Conservation (phyloP, 176 grass and related monocot genomes). For the Oropetium thomaeum region DNA sequence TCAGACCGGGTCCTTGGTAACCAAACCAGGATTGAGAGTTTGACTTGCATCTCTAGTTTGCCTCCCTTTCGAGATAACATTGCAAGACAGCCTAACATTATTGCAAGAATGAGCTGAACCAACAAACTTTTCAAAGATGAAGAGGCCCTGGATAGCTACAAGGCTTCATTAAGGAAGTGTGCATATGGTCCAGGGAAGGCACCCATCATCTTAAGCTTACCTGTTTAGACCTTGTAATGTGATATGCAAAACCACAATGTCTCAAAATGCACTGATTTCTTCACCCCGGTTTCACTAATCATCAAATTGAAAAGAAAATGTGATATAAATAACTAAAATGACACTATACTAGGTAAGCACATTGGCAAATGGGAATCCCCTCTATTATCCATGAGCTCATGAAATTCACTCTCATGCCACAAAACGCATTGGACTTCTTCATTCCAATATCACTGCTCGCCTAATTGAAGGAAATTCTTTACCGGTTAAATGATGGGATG, state of each 20-base stretch:
- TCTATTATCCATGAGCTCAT: no score
- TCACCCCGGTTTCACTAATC: background rate
- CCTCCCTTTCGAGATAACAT: background rate
- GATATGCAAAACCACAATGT: background rate
- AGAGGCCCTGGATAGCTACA: background rate
- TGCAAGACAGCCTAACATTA: background rate
- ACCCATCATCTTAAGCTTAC: background rate
- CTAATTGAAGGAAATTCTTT: background rate
- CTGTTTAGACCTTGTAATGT: background rate
- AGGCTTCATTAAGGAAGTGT: background rate
- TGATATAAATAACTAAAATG: background rate
- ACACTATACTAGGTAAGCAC: no score
- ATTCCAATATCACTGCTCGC: background rate
- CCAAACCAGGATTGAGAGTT: background rate
- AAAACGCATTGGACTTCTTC: background rate
- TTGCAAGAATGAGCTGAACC: background rate
- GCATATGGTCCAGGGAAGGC: background rate
- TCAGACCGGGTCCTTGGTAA: background rate
- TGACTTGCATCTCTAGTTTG: background rate
- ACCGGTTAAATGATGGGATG: background rate
- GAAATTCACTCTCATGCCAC: no score
- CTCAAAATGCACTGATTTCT: background rate
- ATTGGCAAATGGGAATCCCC: no score
- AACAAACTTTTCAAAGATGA: background rate
- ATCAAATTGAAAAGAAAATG: background rate